Conservation (phyloP, 192 early-diverging fungal genomes). For the Coemansia umbellata region DNA sequence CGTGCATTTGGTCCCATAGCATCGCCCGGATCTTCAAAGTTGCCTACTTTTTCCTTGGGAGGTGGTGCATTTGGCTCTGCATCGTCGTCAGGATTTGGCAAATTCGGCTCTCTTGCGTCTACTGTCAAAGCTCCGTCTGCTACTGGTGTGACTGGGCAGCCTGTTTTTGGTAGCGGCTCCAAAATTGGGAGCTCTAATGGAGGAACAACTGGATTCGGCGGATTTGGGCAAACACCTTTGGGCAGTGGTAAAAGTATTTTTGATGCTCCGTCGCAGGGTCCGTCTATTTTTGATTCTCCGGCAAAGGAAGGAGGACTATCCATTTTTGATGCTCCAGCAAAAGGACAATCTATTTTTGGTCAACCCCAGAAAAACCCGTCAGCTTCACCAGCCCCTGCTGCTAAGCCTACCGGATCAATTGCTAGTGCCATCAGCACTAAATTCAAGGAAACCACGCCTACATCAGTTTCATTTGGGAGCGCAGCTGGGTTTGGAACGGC, state of each 20-base stretch:
- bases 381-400: not conserved
- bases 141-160: slow-evolving; percentile 11
- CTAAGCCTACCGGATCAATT: slow-evolving; percentile 1
- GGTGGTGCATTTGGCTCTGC: not conserved
- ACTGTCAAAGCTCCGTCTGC: slow-evolving; percentile 20
- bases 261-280: slow-evolving; percentile 9
- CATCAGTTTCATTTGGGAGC: not conserved
- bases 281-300: slow-evolving; percentile 26
- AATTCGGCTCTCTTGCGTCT: slow-evolving; percentile 3
- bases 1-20: not conserved
- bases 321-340: slow-evolving; percentile 4
- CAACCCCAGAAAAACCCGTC: not conserved
- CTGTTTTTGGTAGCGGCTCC: slow-evolving; percentile 31
- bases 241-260: slow-evolving; percentile 25
- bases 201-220: slow-evolving; percentile 13
- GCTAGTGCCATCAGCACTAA: too few species aligned
- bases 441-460: not conserved
- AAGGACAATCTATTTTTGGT: slow-evolving; percentile 2
- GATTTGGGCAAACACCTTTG: slow-evolving; percentile 7
- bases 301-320: slow-evolving; percentile 10
- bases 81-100: slow-evolving; percentile 20
- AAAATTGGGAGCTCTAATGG: slow-evolving; percentile 11
- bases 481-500: not conserved
- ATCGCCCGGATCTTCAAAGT: not conserved
- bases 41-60: slow-evolving; percentile 16